phyloP scores from a whole-genome alignment of 2,329 filamentous ascomycete species.

The Fusarium sp. region DNA sequence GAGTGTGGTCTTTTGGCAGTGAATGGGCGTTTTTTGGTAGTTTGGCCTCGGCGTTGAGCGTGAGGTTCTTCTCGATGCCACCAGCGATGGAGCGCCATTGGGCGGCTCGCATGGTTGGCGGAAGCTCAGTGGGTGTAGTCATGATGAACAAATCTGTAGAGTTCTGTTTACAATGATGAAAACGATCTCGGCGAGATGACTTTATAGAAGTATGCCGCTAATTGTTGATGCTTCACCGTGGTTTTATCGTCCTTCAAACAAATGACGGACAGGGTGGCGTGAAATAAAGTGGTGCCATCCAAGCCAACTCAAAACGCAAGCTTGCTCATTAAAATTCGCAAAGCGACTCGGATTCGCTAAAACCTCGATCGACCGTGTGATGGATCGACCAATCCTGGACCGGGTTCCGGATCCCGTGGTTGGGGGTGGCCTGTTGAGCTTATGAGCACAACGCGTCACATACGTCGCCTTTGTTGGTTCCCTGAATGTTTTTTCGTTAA shows the following conservation, averaged over 20 bases:
- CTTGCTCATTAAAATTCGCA: background rate
- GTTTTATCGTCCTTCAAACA: background rate
- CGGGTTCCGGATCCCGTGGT: background rate
- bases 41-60: background rate
- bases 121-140: conserved; percentile 15
- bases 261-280: background rate
- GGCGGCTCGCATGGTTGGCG: conserved; percentile 26
- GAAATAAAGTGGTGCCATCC: conserved; percentile 14
- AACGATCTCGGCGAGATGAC: background rate
- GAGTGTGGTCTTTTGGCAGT: conserved; percentile 8
- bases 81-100: conserved; percentile 33
- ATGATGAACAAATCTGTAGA: conserved; percentile 8
- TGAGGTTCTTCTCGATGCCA: conserved; percentile 35
- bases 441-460: background rate
- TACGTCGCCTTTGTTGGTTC: background rate
- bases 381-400: background rate
- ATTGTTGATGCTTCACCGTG: too few relatives aligned
- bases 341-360: background rate
- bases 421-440: background rate
- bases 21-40: conserved; percentile 7
- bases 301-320: background rate
- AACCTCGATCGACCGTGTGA: background rate
- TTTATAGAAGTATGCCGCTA: background rate
- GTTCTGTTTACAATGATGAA: background rate
- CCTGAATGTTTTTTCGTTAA: background rate